A percentile compares a stretch with the other conserved stretches of the same genome.
Conservation (phyloP, 1,139 yeast genomes). For the Blastobotrys malaysiensis region DNA sequence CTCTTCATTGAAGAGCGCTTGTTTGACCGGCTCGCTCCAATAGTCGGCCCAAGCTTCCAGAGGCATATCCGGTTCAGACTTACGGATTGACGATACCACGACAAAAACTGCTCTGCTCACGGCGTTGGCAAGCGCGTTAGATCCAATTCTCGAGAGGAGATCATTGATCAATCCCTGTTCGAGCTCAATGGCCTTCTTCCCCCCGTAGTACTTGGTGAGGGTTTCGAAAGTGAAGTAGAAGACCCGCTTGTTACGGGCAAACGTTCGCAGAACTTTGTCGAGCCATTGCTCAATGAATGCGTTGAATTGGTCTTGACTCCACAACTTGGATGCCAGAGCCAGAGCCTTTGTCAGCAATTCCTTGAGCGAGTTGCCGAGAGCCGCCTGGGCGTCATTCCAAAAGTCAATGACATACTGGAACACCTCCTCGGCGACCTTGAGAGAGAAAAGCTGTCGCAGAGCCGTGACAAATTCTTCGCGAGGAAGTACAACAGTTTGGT, state of each 20-base stretch:
- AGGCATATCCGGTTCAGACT: conserved; percentile 17
- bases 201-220: conserved; percentile 45
- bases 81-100: conserved; percentile 29
- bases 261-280: conserved; percentile 33
- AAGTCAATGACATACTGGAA: conserved; percentile 58
- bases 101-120: conserved; percentile 58
- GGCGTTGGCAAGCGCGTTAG: conserved; percentile 61
- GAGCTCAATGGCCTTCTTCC: conserved; percentile 37
- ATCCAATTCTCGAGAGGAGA: conserved; percentile 47
- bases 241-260: conserved; percentile 51
- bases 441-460: conserved; percentile 19
- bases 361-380: conserved; percentile 61
- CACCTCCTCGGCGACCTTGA: conserved; percentile 35
- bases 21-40: conserved; percentile 46
- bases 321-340: conserved; percentile 30
- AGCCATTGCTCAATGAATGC: conserved; percentile 43
- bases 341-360: conserved; percentile 54
- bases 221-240: conserved; percentile 55
- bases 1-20: conserved; percentile 32
- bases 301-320: conserved; percentile 11
- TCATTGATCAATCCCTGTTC: conserved; percentile 43
- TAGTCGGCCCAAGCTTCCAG: conserved; percentile 43
- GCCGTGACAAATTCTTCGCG: not conserved
- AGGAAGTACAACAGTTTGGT: conserved; percentile 29
- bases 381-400: conserved; percentile 67